A percentile compares a stretch with the other conserved stretches of the same genome.
These are phyloP conservation scores for Ceratocystis lukuohia DNA, from an alignment of 2,329 filamentous ascomycete genomes.

Conservation along the genomic window DNA sequence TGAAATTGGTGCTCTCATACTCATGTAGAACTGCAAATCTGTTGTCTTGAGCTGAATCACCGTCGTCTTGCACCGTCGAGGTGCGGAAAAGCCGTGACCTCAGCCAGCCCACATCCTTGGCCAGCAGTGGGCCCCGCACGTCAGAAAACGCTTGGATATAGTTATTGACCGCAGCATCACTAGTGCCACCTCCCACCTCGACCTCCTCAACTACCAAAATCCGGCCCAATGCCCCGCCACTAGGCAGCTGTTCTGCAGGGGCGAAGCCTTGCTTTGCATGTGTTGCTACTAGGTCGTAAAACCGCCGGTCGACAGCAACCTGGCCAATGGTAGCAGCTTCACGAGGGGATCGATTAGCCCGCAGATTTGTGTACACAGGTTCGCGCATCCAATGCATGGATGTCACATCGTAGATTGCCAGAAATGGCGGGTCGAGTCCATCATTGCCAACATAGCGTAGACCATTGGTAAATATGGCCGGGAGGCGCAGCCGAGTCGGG, in stretches of 20 bases:
- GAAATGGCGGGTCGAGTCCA: conserved; percentile 46
- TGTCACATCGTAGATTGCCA: conserved; percentile 71
- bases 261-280: conserved; percentile 43
- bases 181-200: conserved; percentile 23
- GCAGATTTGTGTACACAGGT: conserved; percentile 53
- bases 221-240: conserved; percentile 44
- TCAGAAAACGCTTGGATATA: conserved; percentile 52
- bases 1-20: conserved; percentile 33
- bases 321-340: conserved; percentile 42
- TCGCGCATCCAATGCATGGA: conserved; percentile 58
- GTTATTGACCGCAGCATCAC: conserved; percentile 41
- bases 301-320: conserved; percentile 52
- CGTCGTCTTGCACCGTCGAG: conserved; percentile 42
- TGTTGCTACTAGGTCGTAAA: conserved; percentile 53
- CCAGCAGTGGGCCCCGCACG: background rate
- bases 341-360: conserved; percentile 41
- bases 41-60: conserved; percentile 31
- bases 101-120: conserved; percentile 52
- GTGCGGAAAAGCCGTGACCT: conserved; percentile 59
- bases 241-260: conserved; percentile 45
- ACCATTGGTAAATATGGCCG: conserved; percentile 60
- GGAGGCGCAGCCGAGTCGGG: conserved; percentile 61
- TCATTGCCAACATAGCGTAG: conserved; percentile 59
- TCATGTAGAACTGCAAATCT: conserved; percentile 60
- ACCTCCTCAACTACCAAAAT: conserved; percentile 50